These are phyloP conservation scores for Aspergillus viridinutans DNA, from an alignment of 2,329 filamentous ascomycete genomes.

Conservation along the genomic window DNA sequence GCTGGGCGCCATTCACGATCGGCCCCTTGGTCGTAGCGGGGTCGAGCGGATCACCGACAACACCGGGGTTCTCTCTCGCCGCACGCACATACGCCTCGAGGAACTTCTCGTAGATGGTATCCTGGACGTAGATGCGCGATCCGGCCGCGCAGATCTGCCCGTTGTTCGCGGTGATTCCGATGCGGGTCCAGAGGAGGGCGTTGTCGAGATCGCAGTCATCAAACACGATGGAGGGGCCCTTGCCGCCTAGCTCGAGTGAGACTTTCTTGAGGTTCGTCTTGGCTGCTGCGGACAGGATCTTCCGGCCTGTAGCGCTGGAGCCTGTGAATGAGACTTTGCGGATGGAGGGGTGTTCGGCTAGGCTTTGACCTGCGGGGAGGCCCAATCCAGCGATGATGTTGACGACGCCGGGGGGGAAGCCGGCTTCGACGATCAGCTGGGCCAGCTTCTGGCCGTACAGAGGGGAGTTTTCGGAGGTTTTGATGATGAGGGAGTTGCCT, in stretches of 20 bases:
- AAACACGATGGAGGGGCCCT: conserved; percentile 32
- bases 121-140: conserved; percentile 33
- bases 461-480: conserved; percentile 60
- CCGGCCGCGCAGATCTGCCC: conserved; percentile 32
- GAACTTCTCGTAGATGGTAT: conserved; percentile 28
- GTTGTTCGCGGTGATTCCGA: conserved; percentile 27
- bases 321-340: conserved; percentile 35
- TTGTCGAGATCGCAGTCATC: conserved; percentile 31
- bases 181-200: conserved; percentile 26
- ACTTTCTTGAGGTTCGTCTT: conserved; percentile 32
- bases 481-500: conserved; percentile 66
- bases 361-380: conserved; percentile 45
- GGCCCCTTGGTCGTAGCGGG: conserved; percentile 21
- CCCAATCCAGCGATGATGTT: conserved; percentile 43
- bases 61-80: conserved; percentile 48
- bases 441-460: conserved; percentile 47
- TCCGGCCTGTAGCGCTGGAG: conserved; percentile 23
- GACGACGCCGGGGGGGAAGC: conserved; percentile 47
- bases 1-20: conserved; percentile 17
- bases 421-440: conserved; percentile 47
- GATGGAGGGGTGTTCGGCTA: conserved; percentile 27
- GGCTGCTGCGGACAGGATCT: conserved; percentile 26
- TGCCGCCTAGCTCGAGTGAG: conserved; percentile 33
- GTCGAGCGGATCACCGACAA: conserved; percentile 19
- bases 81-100: conserved; percentile 41